These are phyloP conservation scores for Cicer judaicum DNA, from an alignment of 306 rosid genomes.

Conservation along the genomic window DNA sequence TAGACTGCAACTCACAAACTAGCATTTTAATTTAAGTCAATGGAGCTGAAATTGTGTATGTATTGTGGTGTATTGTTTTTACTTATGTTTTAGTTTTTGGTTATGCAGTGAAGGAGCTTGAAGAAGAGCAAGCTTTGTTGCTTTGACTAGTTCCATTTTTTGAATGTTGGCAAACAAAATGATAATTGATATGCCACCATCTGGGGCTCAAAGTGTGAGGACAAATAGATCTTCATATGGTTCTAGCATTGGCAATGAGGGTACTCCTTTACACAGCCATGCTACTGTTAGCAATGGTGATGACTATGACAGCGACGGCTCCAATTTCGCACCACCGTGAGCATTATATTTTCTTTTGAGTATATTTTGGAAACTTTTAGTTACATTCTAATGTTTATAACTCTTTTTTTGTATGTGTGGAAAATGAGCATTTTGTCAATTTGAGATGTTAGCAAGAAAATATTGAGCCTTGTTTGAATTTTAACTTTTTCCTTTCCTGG, in stretches of 20 bases:
- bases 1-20: slow-evolving; percentile 20
- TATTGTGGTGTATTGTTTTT: neutral
- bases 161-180: slow-evolving; percentile 46
- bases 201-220: slow-evolving; percentile 72
- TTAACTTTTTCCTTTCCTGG: too few species aligned
- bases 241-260: slow-evolving; percentile 69
- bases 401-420: neutral
- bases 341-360: slow-evolving; percentile 42
- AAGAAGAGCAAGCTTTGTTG: slow-evolving; percentile 32
- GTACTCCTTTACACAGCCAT: slow-evolving; percentile 55
- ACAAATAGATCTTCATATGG: slow-evolving; percentile 63
- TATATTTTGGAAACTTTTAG: neutral
- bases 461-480: neutral
- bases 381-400: neutral
- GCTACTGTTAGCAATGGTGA: slow-evolving; percentile 59
- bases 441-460: slow-evolving; percentile 22
- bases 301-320: slow-evolving; percentile 72
- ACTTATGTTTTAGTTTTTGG: slow-evolving; percentile 21
- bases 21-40: slow-evolving; percentile 11
- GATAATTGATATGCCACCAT: slow-evolving; percentile 66
- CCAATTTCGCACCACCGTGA: slow-evolving; percentile 84
- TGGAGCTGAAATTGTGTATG: slow-evolving; percentile 12
- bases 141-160: slow-evolving; percentile 46
- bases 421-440: slow-evolving; percentile 6
- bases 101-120: slow-evolving; percentile 35